These are phyloP conservation scores for Clarireedia sp. DNA, from an alignment of 2,329 filamentous ascomycete species.

Conservation along the genomic window DNA sequence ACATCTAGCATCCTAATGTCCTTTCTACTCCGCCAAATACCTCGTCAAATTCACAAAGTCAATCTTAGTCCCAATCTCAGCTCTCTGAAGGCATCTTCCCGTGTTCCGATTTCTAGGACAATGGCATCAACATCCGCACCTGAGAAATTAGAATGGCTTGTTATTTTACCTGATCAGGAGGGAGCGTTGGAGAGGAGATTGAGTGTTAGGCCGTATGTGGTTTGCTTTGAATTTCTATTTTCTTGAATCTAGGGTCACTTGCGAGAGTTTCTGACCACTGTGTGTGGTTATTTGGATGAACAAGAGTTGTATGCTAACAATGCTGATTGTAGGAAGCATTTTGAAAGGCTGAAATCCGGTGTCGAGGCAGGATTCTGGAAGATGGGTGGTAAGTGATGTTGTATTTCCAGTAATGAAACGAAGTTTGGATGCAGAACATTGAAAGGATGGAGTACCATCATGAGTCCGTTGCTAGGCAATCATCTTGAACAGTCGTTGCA, in stretches of 20 bases:
- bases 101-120: background rate
- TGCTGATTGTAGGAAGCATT: slow-evolving; percentile 19
- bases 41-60: background rate
- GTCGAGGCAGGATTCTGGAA: slow-evolving; percentile 50
- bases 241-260: background rate
- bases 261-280: background rate
- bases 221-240: background rate
- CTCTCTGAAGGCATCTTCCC: background rate
- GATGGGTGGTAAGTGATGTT: slow-evolving; percentile 41
- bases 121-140: slow-evolving; percentile 11
- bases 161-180: slow-evolving; percentile 60
- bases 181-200: slow-evolving; percentile 53
- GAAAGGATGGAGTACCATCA: background rate
- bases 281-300: background rate
- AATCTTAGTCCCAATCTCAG: background rate
- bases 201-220: slow-evolving; percentile 48
- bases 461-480: too few relatives aligned
- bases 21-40: background rate
- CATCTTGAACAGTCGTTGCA: too few relatives aligned
- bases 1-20: background rate
- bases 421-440: too few relatives aligned
- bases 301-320: background rate
- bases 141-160: slow-evolving; percentile 55
- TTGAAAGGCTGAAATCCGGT: slow-evolving; percentile 39
- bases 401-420: background rate